Percentiles rank a stretch among this genome's conserved stretches.
Conservation (phyloP, 1,284 basidiomycete genomes). For the Porogramme epimiltina region DNA sequence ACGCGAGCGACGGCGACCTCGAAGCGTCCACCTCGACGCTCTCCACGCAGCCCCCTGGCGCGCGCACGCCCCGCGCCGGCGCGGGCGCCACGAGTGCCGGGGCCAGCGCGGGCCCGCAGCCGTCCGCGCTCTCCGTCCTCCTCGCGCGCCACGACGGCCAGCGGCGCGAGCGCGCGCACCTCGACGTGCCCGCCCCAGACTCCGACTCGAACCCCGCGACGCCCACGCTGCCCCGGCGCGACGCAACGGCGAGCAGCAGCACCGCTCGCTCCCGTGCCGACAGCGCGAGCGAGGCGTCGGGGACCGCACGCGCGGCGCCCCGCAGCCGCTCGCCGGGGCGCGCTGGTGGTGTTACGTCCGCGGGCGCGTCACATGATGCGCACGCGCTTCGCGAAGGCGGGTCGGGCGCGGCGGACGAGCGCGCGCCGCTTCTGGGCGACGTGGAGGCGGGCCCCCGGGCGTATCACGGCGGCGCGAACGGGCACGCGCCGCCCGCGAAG, state of each 20-base stretch:
- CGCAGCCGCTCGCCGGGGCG: neutral
- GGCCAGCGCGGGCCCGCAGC: conserved; percentile 24
- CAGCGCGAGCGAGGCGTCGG: too few relatives aligned
- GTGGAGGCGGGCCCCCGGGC: conserved; percentile 26
- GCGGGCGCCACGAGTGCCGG: too few relatives aligned
- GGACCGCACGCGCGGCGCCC: too few relatives aligned
- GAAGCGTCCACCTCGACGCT: conserved; percentile 37
- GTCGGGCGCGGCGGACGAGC: conserved; percentile 19
- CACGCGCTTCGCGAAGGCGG: neutral
- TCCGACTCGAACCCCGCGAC: conserved; percentile 43
- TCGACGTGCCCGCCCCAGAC: conserved; percentile 11
- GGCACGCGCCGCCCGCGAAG: conserved; percentile 12
- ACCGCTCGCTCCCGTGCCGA: too few relatives aligned
- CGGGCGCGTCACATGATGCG: neutral
- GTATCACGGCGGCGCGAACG: conserved; percentile 28
- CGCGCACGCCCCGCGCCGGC: conserved; percentile 23
- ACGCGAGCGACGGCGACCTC: conserved; percentile 29
- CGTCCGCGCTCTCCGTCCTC: conserved; percentile 46
- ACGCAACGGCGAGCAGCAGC: conserved; percentile 32
- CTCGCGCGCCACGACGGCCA: conserved; percentile 32
- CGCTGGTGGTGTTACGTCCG: conserved; percentile 5
- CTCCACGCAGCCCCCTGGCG: conserved; percentile 25
- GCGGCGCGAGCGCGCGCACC: conserved; percentile 33
- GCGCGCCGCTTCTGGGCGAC: conserved; percentile 29
- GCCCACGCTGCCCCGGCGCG: conserved; percentile 52